phyloP scores from a whole-genome alignment of 805 yeast species.

The Allodekkera sacchari region DNA sequence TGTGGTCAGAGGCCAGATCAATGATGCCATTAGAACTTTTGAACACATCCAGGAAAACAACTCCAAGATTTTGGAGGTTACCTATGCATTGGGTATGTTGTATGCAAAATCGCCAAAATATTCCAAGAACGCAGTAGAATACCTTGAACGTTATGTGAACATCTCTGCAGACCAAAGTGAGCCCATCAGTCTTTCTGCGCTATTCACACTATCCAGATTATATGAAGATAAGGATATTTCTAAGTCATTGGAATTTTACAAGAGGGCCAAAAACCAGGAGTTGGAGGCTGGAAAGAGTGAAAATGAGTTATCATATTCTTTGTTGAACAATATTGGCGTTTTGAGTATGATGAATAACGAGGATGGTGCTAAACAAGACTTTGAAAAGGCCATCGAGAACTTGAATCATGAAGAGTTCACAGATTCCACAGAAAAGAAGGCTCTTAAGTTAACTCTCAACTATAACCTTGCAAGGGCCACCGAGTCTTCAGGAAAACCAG shows the following conservation, averaged over 20 bases:
- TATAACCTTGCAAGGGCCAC: slow-evolving; percentile 73
- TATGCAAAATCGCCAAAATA: slow-evolving; percentile 41
- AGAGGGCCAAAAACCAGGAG: slow-evolving; percentile 38
- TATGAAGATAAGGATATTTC: slow-evolving; percentile 59
- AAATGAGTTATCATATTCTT: slow-evolving; percentile 47
- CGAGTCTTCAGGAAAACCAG: slow-evolving; percentile 24
- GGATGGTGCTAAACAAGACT: slow-evolving; percentile 44
- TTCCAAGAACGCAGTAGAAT: slow-evolving; percentile 45
- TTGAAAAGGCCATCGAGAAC: slow-evolving; percentile 35
- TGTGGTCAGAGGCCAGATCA: slow-evolving; percentile 59
- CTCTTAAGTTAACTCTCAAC: slow-evolving; percentile 35
- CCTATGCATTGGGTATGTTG: slow-evolving; percentile 67
- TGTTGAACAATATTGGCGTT: slow-evolving; percentile 80
- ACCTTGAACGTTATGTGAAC: slow-evolving; percentile 63
- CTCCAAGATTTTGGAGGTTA: slow-evolving; percentile 66
- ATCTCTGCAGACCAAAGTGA: slow-evolving; percentile 51
- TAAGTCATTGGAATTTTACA: slow-evolving; percentile 57
- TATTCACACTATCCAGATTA: slow-evolving; percentile 58
- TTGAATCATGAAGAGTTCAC: slow-evolving; percentile 14
- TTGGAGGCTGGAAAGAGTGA: slow-evolving; percentile 24
- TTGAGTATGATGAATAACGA: slow-evolving; percentile 53
- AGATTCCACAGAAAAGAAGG: slow-evolving; percentile 14
- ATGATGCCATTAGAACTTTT: slow-evolving; percentile 80
- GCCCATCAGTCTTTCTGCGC: slow-evolving; percentile 54
- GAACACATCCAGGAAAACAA: slow-evolving; percentile 62